Percentiles rank a stretch among this genome's conserved stretches.
Evolutionary conservation across 768 basidiomycete genomes (phyloP).

Genomic region (Leccinellum luteum): DNA sequence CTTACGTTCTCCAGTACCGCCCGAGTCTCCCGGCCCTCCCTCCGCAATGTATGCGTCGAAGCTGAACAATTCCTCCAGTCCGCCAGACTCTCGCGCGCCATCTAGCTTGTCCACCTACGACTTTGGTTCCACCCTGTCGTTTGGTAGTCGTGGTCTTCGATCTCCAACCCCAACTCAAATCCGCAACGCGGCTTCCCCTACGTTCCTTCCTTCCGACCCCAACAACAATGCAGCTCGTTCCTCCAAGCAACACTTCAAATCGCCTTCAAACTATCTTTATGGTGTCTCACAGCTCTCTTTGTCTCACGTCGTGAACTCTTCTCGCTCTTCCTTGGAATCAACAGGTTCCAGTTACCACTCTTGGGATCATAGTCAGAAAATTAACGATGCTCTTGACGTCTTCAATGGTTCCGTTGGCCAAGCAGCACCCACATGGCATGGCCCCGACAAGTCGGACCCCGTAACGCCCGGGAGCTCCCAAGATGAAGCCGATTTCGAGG

Average conservation of each 20-base stretch:
- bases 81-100: constrained; percentile 39
- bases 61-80: constrained; percentile 31
- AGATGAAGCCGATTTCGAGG: constrained; percentile 61
- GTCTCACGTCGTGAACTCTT: constrained; percentile 69
- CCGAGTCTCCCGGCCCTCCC: constrained; percentile 57
- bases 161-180: constrained; percentile 71
- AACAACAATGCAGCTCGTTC: constrained; percentile 46
- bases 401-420: constrained; percentile 50
- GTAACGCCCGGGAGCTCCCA: constrained; percentile 49
- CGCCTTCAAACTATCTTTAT: constrained; percentile 51
- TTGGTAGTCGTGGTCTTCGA: constrained; percentile 42
- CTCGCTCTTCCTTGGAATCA: constrained; percentile 76
- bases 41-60: constrained; percentile 20
- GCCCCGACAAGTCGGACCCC: constrained; percentile 52
- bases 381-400: constrained; percentile 50
- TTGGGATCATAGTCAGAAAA: constrained; percentile 58
- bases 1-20: constrained; percentile 52
- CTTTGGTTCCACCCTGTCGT: constrained; percentile 43
- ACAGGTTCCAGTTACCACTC: constrained; percentile 86
- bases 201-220: constrained; percentile 35
- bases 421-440: constrained; percentile 61
- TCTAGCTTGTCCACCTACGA: constrained; percentile 52
- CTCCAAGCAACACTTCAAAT: constrained; percentile 48
- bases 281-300: constrained; percentile 60
- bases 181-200: constrained; percentile 51